Evolutionary conservation across 169 alveolate species (phyloP), one percentile per base, ranked within the genome.

Genomic region (Plasmodium blacklocki): DNA sequence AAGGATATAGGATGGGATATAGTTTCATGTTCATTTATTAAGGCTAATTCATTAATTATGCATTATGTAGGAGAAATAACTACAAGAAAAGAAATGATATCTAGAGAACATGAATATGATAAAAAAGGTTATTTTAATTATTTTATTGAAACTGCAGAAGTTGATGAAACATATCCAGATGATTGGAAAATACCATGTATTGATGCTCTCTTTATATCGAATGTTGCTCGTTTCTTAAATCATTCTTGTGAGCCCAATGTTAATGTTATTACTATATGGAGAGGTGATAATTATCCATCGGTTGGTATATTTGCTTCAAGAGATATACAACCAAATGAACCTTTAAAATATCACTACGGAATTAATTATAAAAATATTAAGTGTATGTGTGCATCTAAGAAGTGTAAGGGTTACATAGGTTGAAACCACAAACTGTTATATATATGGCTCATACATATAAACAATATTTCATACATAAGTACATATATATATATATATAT

Each of bases 231-330:
- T n/a, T 96, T 96, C 85, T 75, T 96, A 54, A 96, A 96, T 86
- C 98, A 96, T 83, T 96, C 98, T 11, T 96, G 98, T 72, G 96
- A 93, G 26, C 98, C 98, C 5, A 96, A 96, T 76, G 96, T 94
- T 15, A 92, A 90, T 73, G 97, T 94, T 15, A 88, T 88, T 8
- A 94, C 96, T 11, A 93, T 94, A 18, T 94, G 97, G 96, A 62
- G 95, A 14, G 95, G 95, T n/a, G 94, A 93, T 47, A 90, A 68
- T 43, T 86, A 93, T 78, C 97, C 97, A 6, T 87, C 94, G 11
- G 91, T 94, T 23, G 94, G 95, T 3, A 93, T 94, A 19, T 94
- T 90, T 52, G 92, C 97, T 59, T 63, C 89, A 56, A 74, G 96
- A 47, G 96, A 93, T 60, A 94, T 94, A 23, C 64, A 71, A 4